A percentile compares a stretch with the other conserved stretches of the same genome.
Evolutionary conservation across 2,329 filamentous ascomycete genomes (phyloP).

Genomic region (Laburnicola sp.): DNA sequence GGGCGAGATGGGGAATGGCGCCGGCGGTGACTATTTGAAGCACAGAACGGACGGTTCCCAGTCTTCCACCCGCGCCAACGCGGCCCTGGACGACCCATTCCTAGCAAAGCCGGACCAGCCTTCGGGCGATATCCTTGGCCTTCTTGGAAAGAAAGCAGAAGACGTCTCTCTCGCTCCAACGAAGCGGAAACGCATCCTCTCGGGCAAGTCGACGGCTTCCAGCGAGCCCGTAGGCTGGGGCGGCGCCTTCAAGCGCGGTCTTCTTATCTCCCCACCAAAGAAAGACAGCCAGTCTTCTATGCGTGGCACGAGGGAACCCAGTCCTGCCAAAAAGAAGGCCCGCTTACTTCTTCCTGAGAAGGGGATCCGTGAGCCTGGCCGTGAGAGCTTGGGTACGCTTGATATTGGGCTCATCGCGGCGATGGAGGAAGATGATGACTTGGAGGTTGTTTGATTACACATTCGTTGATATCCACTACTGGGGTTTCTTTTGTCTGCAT

Average conservation of each 20-base stretch:
- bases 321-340: slow-evolving; percentile 54
- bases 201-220: slow-evolving; percentile 34
- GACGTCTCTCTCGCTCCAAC: slow-evolving; percentile 49
- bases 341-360: slow-evolving; percentile 52
- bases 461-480: slow-evolving; percentile 21
- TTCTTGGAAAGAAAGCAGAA: slow-evolving; percentile 50
- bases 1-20: slow-evolving; percentile 63
- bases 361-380: slow-evolving; percentile 54
- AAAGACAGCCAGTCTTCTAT: slow-evolving; percentile 33
- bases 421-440: slow-evolving; percentile 50
- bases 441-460: slow-evolving; percentile 51
- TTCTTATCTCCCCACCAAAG: slow-evolving; percentile 43
- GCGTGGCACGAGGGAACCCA: slow-evolving; percentile 36
- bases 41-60: slow-evolving; percentile 26
- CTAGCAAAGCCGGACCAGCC: slow-evolving; percentile 21
- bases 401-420: slow-evolving; percentile 42
- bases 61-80: slow-evolving; percentile 7
- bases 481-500: slow-evolving; percentile 9
- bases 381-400: slow-evolving; percentile 49
- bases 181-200: slow-evolving; percentile 48
- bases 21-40: slow-evolving; percentile 72
- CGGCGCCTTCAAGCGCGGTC: slow-evolving; percentile 47
- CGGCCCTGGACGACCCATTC: slow-evolving; percentile 21
- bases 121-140: slow-evolving; percentile 42
- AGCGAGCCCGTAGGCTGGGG: slow-evolving; percentile 53